These are phyloP conservation scores for Gyrodon lividus DNA, from an alignment of 768 basidiomycete species.

Conservation along the genomic window DNA sequence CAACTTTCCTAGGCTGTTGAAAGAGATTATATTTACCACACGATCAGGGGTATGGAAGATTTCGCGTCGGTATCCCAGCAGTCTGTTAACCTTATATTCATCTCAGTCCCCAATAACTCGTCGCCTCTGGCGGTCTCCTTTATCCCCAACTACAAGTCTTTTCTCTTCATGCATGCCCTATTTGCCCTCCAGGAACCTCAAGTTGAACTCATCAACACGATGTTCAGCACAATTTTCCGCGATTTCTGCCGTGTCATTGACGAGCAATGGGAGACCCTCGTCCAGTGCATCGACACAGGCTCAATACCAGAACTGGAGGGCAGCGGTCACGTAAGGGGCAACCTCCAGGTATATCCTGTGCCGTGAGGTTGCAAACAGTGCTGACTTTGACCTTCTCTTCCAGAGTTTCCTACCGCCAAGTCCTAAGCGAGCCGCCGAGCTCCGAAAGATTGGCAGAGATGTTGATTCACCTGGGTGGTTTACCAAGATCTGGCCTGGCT, in stretches of 20 bases:
- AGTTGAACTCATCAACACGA: constrained; percentile 19
- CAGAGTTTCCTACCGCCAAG: constrained; percentile 19
- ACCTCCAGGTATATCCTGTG: constrained; percentile 1
- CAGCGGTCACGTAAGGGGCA: constrained; percentile 13
- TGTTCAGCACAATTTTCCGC: constrained; percentile 21
- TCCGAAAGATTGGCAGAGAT: constrained; percentile 11
- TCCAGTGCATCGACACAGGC: constrained; percentile 16
- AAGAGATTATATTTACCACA: constrained; percentile 9
- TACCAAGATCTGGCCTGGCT: constrained; percentile 18
- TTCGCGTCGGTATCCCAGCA: neutral
- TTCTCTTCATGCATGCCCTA: constrained; percentile 22
- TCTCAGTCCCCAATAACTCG: constrained; percentile 14
- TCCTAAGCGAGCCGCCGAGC: constrained; percentile 15
- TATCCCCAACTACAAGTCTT: constrained; percentile 21
- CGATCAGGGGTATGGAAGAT: constrained; percentile 4
- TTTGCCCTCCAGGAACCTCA: constrained; percentile 22
- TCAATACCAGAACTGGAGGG: constrained; percentile 15
- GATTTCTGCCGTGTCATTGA: constrained; percentile 22
- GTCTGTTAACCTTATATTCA: neutral
- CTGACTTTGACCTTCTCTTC: neutral
- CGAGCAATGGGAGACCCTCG: constrained; percentile 21
- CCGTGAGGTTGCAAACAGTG: neutral
- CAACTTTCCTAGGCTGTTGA: constrained; percentile 10
- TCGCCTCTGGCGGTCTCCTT: constrained; percentile 17
- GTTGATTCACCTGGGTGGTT: constrained; percentile 17